These are phyloP conservation scores for Ceratocystis ficicola DNA, from an alignment of 2,329 filamentous ascomycete species.

Conservation along the genomic window DNA sequence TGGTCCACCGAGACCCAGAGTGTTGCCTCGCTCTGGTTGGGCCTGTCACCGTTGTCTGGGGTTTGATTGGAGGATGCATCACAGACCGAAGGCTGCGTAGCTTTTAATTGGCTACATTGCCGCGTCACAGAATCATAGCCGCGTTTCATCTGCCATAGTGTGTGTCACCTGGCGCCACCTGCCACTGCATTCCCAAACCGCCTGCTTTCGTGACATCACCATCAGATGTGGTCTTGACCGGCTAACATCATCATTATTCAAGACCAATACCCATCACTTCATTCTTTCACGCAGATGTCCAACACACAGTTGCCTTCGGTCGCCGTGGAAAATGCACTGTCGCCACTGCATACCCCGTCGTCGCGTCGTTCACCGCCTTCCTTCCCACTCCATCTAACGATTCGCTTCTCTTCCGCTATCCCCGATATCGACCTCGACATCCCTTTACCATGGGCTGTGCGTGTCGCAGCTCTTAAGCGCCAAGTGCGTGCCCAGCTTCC, in stretches of 20 bases:
- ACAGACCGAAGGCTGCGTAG: not conserved
- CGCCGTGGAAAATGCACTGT: too few relatives aligned
- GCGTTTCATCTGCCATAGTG: not conserved
- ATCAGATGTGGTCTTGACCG: too few relatives aligned
- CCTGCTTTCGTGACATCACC: too few relatives aligned
- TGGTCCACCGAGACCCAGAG: too few relatives aligned
- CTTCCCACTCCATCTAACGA: conserved; percentile 58
- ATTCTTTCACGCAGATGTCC: not conserved
- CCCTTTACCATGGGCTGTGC: conserved; percentile 52
- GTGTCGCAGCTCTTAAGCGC: conserved; percentile 67
- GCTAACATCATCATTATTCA: too few relatives aligned
- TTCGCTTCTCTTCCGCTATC: conserved; percentile 79
- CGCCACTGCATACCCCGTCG: not conserved
- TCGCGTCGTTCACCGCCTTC: not conserved
- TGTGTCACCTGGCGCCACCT: too few relatives aligned
- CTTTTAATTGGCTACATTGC: not conserved
- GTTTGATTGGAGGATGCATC: not conserved
- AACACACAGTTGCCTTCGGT: not conserved
- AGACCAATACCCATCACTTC: too few relatives aligned
- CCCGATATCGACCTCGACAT: conserved; percentile 75
- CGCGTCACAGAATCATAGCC: not conserved
- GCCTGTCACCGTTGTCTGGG: too few relatives aligned
- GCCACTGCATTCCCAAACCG: too few relatives aligned
- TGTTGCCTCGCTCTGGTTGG: too few relatives aligned
- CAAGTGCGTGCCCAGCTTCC: conserved; percentile 64